A percentile compares a stretch with the other conserved stretches of the same genome.
phyloP scores from a whole-genome alignment of 495 filamentous ascomycete species.

The Apiosordaria backusii region DNA sequence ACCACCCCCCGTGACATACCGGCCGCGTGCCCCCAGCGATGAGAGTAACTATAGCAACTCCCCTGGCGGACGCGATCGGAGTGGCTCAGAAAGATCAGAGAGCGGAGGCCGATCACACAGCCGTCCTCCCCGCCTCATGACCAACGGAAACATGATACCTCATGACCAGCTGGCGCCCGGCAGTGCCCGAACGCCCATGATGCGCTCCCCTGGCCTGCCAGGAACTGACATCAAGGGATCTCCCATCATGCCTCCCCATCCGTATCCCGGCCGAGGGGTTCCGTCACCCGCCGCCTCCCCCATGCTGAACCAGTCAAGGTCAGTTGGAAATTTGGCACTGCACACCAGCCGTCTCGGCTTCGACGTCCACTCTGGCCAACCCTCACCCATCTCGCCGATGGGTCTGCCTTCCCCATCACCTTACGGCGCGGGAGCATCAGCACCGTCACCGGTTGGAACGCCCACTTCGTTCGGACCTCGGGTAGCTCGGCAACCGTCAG shows the following conservation, averaged over 20 bases:
- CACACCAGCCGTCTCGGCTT: conserved; percentile 32
- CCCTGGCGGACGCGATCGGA: conserved; percentile 49
- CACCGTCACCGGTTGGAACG: conserved; percentile 28
- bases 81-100: conserved; percentile 63
- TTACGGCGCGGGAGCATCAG: conserved; percentile 17
- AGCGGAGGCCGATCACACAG: conserved; percentile 49
- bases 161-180: conserved; percentile 42
- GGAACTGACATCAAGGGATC: conserved; percentile 45
- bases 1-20: conserved; percentile 41
- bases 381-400: conserved; percentile 47
- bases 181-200: conserved; percentile 28
- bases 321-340: conserved; percentile 32
- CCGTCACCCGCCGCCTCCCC: conserved; percentile 29
- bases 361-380: conserved; percentile 33
- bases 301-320: conserved; percentile 26
- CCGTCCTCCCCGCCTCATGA: conserved; percentile 39
- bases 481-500: conserved; percentile 33
- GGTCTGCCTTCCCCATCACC: conserved; percentile 30
- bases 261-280: conserved; percentile 36
- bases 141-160: conserved; percentile 13
- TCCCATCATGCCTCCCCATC: conserved; percentile 48
- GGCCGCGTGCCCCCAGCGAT: conserved; percentile 39
- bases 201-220: conserved; percentile 45
- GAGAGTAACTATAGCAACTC: conserved; percentile 31
- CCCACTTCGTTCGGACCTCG: conserved; percentile 26